phyloP scores from a whole-genome alignment of 176 grass and related monocot genomes.

The Zea mays region Zm-B73-REFERENCE-NAM-5.0 NC_050105.1:72070001-72070500 shows the following conservation, averaged over 20 bases:
- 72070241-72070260: conserved; percentile 18
- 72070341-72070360: conserved; percentile 23
- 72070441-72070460: not conserved
- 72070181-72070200: conserved; percentile 27
- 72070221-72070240: conserved; percentile 24
- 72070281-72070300: not conserved
- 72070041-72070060: not conserved
- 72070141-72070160: not conserved
- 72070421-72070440: not conserved
- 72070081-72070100: not conserved
- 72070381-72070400: conserved; percentile 9
- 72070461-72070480: not conserved
- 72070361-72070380: not conserved
- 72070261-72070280: not conserved
- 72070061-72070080: not conserved
- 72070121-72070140: conserved; percentile 27
- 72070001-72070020: not conserved
- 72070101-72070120: not conserved
- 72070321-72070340: conserved; percentile 15
- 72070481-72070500: too few relatives aligned
- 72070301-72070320: not conserved
- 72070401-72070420: conserved; percentile 24
- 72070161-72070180: conserved; percentile 39
- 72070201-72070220: conserved; percentile 20
- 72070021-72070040: conserved; percentile 21